Base-by-base conservation (phyloP, 2,329 filamentous ascomycete species). In the Orbilia quercus region DNA sequence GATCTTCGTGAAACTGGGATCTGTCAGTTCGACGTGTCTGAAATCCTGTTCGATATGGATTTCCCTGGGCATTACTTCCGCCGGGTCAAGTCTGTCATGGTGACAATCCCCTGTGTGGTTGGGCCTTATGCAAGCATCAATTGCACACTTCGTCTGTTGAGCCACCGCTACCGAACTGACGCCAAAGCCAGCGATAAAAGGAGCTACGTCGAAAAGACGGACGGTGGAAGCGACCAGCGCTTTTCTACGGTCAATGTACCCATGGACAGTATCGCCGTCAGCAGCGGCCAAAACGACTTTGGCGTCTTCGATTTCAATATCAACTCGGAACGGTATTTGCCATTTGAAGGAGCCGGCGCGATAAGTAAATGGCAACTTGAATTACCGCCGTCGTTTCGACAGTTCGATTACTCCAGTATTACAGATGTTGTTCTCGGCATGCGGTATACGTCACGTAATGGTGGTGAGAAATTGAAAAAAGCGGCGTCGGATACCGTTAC, bases 61-160 rank as follows among this genome's bases (percentile, higher is more conserved):
- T 82, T 78, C 66, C 81, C 82, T 0, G 81, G 81, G 1, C 82
- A 83, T 75, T 82, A 81, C 75, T 50, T 78, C 12, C 79, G 81
- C 0, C 78, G 80, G 4, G 80, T 82, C 64, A 77, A 76, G 16
- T 74, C 77, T 31, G 78, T 82, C 0, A 44, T 78, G 0, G 16
- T 82, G 1, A 77, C 80, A 0, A 78, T 83, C 7, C 80, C 79
- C 0, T 80, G 77, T 64, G 44, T 78, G 12, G 59, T 75, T 2
- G 79, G 79, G 0, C 80, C 81, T 1, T 79, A 80, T 62, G 78
- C 76, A 2, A 48, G 54, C 40, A 34, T 80, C 57, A 78, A 76
- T 59, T 65, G 67, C n/a, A 78, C 78, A 0, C 59, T 81, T 9
- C 16, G 22, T 14, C 38, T 82, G 7, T 36, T 44, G 25, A 28